Evolutionary conservation across 495 filamentous ascomycete genomes (phyloP).

Genomic region (Penicillium chermesinum): DNA sequence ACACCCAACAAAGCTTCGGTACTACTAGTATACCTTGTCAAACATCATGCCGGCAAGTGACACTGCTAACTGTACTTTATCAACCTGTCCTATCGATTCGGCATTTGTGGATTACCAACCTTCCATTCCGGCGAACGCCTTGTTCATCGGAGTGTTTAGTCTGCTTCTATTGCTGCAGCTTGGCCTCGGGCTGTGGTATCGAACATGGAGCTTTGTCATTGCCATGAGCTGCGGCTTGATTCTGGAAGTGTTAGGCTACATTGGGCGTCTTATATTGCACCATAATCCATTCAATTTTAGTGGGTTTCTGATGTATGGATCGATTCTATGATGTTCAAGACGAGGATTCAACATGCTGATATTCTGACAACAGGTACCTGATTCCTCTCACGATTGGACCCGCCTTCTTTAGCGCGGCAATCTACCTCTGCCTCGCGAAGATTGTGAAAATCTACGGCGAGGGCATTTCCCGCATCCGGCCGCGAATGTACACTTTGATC

Average conservation of each 20-base stretch:
- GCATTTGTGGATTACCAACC: conserved; percentile 31
- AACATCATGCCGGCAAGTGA: neutral
- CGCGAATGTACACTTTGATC: conserved; percentile 44
- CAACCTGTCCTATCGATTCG: conserved; percentile 33
- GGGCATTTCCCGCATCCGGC: conserved; percentile 39
- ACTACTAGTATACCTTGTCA: too few species aligned
- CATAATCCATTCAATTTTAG: conserved; percentile 29
- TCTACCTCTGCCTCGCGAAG: conserved; percentile 52
- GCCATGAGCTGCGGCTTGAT: conserved; percentile 23
- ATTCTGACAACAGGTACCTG: conserved; percentile 30
- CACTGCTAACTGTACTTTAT: conserved; percentile 25
- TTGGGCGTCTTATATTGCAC: conserved; percentile 24
- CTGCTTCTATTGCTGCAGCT: conserved; percentile 23
- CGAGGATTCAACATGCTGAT: neutral
- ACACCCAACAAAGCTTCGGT: neutral
- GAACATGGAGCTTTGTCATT: conserved; percentile 27
- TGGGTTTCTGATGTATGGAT: conserved; percentile 24
- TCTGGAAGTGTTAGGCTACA: conserved; percentile 36
- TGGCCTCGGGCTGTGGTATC: conserved; percentile 19
- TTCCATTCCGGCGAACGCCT: conserved; percentile 31
- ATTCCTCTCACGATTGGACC: conserved; percentile 51
- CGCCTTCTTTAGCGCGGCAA: conserved; percentile 49
- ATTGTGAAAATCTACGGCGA: conserved; percentile 45
- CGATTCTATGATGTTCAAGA: neutral
- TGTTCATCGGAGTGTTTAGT: conserved; percentile 29